Conservation (phyloP, 306 rosid genomes). For the Spatholobus suberectus region DNA sequence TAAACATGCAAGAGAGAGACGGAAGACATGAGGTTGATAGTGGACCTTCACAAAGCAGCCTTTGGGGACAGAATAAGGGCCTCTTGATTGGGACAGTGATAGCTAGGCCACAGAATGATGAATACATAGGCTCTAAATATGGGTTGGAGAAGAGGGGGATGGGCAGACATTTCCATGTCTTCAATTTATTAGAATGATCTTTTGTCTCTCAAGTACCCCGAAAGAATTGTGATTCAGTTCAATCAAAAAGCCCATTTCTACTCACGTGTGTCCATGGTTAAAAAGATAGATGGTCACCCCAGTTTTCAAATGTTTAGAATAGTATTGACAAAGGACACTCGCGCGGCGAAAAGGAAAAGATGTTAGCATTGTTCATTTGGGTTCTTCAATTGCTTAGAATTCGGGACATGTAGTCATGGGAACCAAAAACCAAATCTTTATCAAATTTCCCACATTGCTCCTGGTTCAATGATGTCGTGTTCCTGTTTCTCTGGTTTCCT, state of each 20-base stretch:
- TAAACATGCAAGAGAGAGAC: conserved; percentile 37
- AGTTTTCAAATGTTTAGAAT: not conserved
- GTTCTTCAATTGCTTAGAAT: not conserved
- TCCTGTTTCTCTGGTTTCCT: not conserved
- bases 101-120: conserved; percentile 37
- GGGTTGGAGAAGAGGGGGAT: conserved; percentile 19
- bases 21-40: conserved; percentile 42
- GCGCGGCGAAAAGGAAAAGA: not conserved
- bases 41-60: conserved; percentile 51
- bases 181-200: conserved; percentile 42
- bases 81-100: conserved; percentile 55
- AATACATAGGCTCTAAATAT: conserved; percentile 17
- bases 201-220: conserved; percentile 36
- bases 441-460: not conserved
- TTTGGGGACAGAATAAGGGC: conserved; percentile 48
- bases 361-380: not conserved
- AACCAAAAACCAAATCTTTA: conserved; percentile 20
- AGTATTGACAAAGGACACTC: conserved; percentile 12
- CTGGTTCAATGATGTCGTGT: conserved; percentile 17
- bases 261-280: conserved; percentile 35
- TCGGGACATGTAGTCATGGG: not conserved
- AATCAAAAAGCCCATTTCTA: not conserved
- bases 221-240: conserved; percentile 30
- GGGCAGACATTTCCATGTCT: conserved; percentile 50
- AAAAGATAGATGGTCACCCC: conserved; percentile 11